A percentile compares a stretch with the other conserved stretches of the same genome.
Evolutionary conservation across 768 basidiomycete species (phyloP).

Genomic region (Agaricus sinodeliciosus): DNA sequence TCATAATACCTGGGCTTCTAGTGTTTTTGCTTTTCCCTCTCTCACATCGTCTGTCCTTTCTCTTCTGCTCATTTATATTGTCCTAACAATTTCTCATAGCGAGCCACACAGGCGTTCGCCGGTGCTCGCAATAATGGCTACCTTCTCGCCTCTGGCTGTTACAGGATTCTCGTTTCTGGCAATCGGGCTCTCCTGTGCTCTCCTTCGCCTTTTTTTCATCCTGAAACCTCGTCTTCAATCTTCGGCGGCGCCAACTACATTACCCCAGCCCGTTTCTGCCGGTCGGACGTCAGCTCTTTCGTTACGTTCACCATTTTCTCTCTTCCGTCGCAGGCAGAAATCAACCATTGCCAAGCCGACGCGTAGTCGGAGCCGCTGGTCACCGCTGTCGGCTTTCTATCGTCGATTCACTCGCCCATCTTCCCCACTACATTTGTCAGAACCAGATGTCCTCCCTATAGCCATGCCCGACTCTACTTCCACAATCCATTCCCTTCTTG

Average conservation of each 20-base stretch:
- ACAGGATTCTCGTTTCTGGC: constrained; percentile 6
- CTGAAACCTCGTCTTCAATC: constrained; percentile 1
- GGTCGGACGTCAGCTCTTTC: constrained; percentile 7
- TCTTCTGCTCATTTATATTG: not conserved
- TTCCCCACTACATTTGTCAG: constrained; percentile 6
- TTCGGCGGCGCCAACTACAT: not conserved
- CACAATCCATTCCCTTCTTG: not conserved
- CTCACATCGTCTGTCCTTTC: constrained; percentile 9
- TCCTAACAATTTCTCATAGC: not conserved
- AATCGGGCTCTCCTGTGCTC: constrained; percentile 2
- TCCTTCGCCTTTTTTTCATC: constrained; percentile 5
- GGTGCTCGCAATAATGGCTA: constrained; percentile 1
- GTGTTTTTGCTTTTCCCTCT: constrained; percentile 3
- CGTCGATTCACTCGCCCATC: constrained; percentile 7
- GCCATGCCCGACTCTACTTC: constrained; percentile 6
- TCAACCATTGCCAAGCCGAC: not conserved
- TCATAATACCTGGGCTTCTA: not conserved
- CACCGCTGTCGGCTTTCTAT: not conserved
- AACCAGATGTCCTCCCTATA: constrained; percentile 3
- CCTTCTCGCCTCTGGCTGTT: constrained; percentile 6
- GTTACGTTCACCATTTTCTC: constrained; percentile 3
- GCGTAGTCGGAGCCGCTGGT: constrained; percentile 7
- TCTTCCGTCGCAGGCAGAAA: constrained; percentile 1
- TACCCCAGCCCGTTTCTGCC: constrained; percentile 9
- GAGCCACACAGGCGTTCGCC: constrained; percentile 8